These are phyloP conservation scores for Fusarium secorum DNA, from an alignment of 2,329 filamentous ascomycete genomes.

Conservation along the genomic window DNA sequence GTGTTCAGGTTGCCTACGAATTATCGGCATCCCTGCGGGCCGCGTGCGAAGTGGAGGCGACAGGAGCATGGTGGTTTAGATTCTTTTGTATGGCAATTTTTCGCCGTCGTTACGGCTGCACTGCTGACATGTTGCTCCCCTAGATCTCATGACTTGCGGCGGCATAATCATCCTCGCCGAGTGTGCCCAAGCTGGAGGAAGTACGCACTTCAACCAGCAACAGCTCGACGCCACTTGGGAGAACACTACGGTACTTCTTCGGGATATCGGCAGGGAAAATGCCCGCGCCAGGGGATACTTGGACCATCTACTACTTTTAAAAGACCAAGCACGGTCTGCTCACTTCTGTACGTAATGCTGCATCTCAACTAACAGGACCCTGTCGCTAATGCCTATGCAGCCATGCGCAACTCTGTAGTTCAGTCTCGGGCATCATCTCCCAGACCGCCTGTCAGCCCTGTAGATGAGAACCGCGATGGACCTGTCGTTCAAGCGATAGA, in stretches of 20 bases:
- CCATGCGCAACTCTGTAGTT: neutral
- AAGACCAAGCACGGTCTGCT: neutral
- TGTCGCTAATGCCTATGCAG: neutral
- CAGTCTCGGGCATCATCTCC: neutral
- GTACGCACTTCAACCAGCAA: neutral
- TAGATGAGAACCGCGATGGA: neutral
- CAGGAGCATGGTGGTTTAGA: constrained; percentile 10
- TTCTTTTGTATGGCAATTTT: neutral
- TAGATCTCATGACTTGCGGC: neutral
- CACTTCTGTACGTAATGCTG: neutral
- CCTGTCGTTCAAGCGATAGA: neutral
- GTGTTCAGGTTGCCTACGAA: neutral
- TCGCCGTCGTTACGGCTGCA: neutral
- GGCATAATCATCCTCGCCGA: neutral
- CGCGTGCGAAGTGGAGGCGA: neutral
- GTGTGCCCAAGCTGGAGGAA: neutral
- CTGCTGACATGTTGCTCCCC: neutral
- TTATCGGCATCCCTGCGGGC: neutral
- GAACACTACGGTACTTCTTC: neutral
- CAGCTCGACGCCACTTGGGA: constrained; percentile 5
- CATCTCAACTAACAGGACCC: neutral
- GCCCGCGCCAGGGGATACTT: neutral
- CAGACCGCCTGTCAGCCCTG: neutral
- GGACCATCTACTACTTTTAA: neutral
- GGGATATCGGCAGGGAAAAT: neutral